Percentiles rank a stretch among this genome's conserved stretches.
Evolutionary conservation across 2,329 filamentous ascomycete species (phyloP).

Genomic region (Pyrenochaeta sp.): DNA sequence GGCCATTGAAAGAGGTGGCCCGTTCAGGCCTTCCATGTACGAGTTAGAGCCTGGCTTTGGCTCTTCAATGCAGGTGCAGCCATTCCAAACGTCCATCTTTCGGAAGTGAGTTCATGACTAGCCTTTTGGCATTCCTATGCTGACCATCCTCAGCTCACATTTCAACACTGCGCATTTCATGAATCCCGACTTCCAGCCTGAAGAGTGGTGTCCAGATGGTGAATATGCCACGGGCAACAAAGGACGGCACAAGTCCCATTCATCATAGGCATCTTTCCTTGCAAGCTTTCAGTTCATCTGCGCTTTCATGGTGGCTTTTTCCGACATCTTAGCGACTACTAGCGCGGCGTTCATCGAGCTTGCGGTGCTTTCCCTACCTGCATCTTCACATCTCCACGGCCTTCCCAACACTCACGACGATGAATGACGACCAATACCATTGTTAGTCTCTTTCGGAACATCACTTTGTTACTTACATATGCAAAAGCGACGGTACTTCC

Average conservation of each 20-base stretch:
- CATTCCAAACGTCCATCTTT: slow-evolving; percentile 60
- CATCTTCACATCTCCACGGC: slow-evolving; percentile 42
- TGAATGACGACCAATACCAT: slow-evolving; percentile 46
- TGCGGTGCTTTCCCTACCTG: slow-evolving; percentile 38
- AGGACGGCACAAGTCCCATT: slow-evolving; percentile 49
- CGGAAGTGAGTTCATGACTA: slow-evolving; percentile 51
- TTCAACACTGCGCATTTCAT: slow-evolving; percentile 62
- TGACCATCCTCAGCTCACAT: slow-evolving; percentile 53
- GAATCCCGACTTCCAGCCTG: slow-evolving; percentile 62
- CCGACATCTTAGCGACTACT: slow-evolving; percentile 48
- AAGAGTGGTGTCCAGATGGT: slow-evolving; percentile 60
- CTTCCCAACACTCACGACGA: slow-evolving; percentile 39
- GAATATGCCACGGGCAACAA: slow-evolving; percentile 54
- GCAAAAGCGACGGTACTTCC: slow-evolving; percentile 37
- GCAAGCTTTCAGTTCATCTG: slow-evolving; percentile 24
- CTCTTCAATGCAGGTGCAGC: slow-evolving; percentile 48
- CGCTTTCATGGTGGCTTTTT: slow-evolving; percentile 37
- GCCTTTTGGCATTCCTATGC: not conserved
- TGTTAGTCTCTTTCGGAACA: slow-evolving; percentile 45
- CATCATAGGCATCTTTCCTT: slow-evolving; percentile 34
- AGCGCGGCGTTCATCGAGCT: slow-evolving; percentile 49
- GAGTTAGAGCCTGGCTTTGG: slow-evolving; percentile 55
- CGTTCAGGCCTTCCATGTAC: slow-evolving; percentile 57
- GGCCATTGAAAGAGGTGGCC: slow-evolving; percentile 46
- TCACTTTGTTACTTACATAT: slow-evolving; percentile 38